phyloP scores from a whole-genome alignment of 768 basidiomycete genomes.

The Phylloporus scabripes region DNA sequence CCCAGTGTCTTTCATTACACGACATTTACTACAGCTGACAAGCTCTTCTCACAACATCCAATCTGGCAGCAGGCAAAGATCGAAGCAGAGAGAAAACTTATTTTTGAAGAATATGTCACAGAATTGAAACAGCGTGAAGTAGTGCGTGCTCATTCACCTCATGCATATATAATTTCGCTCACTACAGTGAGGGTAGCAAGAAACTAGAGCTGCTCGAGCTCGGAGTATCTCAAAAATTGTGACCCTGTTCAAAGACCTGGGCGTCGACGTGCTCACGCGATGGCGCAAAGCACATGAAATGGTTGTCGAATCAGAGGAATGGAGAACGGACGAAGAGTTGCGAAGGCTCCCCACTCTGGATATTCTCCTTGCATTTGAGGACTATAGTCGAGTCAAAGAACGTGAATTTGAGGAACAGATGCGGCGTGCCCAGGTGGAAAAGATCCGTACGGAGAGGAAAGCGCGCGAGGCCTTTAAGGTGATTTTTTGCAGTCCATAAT shows the following conservation, averaged over 20 bases:
- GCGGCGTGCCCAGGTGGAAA: slow-evolving; percentile 74
- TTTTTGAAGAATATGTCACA: slow-evolving; percentile 88
- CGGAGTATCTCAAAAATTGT: slow-evolving; percentile 83
- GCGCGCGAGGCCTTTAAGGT: slow-evolving; percentile 90
- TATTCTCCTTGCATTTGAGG: slow-evolving; percentile 89
- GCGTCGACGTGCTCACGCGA: slow-evolving; percentile 88
- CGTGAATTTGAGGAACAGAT: slow-evolving; percentile 88
- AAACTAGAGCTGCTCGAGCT: slow-evolving; percentile 67
- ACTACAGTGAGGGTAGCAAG: slow-evolving; percentile 48
- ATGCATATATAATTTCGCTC: neutral
- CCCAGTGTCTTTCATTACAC: slow-evolving; percentile 89
- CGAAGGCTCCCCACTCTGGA: slow-evolving; percentile 85
- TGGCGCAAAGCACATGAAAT: slow-evolving; percentile 83
- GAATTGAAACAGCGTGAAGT: slow-evolving; percentile 87
- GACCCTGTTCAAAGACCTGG: slow-evolving; percentile 75
- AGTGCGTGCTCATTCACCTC: slow-evolving; percentile 42
- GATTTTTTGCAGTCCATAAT: neutral
- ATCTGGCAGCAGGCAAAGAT: slow-evolving; percentile 87
- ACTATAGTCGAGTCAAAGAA: slow-evolving; percentile 85
- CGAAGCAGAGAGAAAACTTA: slow-evolving; percentile 76
- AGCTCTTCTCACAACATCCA: slow-evolving; percentile 78
- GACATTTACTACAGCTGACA: slow-evolving; percentile 85
- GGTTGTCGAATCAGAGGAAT: slow-evolving; percentile 72
- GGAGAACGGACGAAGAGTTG: slow-evolving; percentile 70
- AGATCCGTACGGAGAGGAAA: slow-evolving; percentile 79